These are phyloP conservation scores for Aspergillus asperescens DNA, from an alignment of 495 filamentous ascomycete species.

Conservation along the genomic window DNA sequence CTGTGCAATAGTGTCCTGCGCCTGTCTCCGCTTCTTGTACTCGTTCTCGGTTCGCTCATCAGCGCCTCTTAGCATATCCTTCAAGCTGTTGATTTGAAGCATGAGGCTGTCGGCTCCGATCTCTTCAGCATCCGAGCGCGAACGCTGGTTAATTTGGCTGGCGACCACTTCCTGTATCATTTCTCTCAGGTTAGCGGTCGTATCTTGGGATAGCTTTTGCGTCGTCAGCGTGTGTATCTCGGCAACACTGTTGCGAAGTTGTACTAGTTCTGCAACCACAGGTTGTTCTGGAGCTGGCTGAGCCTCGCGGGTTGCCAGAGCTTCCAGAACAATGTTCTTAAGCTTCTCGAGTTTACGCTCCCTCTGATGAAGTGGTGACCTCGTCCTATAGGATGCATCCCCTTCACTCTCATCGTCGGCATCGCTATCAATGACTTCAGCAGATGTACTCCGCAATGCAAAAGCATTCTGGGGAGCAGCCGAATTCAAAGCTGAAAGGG, in stretches of 20 bases:
- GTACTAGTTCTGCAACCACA: constrained; percentile 34
- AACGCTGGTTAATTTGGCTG: constrained; percentile 32
- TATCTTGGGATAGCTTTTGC: constrained; percentile 37
- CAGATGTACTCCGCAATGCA: constrained; percentile 53
- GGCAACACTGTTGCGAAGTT: constrained; percentile 53
- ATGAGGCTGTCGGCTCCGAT: constrained; percentile 48
- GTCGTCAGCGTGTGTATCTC: constrained; percentile 49
- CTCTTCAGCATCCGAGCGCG: constrained; percentile 41
- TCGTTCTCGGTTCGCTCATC: constrained; percentile 55
- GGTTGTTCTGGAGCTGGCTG: constrained; percentile 30
- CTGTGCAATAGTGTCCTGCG: constrained; percentile 69
- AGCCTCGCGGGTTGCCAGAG: constrained; percentile 54
- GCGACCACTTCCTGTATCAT: constrained; percentile 44
- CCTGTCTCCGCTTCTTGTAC: constrained; percentile 56
- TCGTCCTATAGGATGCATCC: constrained; percentile 39
- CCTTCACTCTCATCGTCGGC: constrained; percentile 84
- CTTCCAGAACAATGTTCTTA: constrained; percentile 72
- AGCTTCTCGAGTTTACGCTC: constrained; percentile 82
- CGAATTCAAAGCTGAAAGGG: constrained; percentile 49
- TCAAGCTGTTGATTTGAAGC: constrained; percentile 49
- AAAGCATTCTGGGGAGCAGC: constrained; percentile 30
- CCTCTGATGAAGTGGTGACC: constrained; percentile 58
- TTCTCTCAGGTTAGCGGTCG: constrained; percentile 38
- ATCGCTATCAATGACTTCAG: constrained; percentile 70
- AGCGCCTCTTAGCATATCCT: constrained; percentile 48